Percentiles rank a stretch among this genome's conserved stretches.
phyloP scores from a whole-genome alignment of 2,329 filamentous ascomycete species.

The Botrytis medusae region DNA sequence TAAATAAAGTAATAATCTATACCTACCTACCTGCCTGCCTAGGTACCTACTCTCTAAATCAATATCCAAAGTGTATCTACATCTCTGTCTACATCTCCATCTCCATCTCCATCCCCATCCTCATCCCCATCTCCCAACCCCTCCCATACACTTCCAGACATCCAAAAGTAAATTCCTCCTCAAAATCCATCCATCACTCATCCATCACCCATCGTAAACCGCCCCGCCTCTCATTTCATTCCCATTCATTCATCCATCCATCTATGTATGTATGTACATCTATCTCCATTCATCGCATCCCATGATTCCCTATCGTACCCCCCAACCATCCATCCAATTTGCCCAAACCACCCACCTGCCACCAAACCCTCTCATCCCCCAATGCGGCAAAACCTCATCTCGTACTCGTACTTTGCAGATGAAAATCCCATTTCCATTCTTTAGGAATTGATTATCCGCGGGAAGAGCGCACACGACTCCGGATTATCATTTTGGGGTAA shows the following conservation, averaged over 20 bases:
- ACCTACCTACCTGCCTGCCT: background rate
- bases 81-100: background rate
- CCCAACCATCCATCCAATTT: too few relatives aligned
- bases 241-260: background rate
- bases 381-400: background rate
- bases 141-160: background rate
- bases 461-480: background rate
- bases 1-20: background rate
- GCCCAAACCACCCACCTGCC: too few relatives aligned
- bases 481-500: background rate
- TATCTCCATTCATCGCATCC: background rate
- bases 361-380: background rate
- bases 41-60: background rate
- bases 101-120: background rate
- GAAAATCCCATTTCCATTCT: too few relatives aligned
- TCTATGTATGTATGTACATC: background rate
- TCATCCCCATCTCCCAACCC: background rate
- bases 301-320: background rate
- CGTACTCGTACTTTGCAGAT: background rate
- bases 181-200: background rate
- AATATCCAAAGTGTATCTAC: background rate
- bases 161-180: background rate
- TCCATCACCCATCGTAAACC: background rate
- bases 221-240: background rate
- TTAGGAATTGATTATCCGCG: background rate